These are phyloP conservation scores for Trichaptum fuscoviolaceum DNA, from an alignment of 768 basidiomycete genomes.

Conservation along the genomic window DNA sequence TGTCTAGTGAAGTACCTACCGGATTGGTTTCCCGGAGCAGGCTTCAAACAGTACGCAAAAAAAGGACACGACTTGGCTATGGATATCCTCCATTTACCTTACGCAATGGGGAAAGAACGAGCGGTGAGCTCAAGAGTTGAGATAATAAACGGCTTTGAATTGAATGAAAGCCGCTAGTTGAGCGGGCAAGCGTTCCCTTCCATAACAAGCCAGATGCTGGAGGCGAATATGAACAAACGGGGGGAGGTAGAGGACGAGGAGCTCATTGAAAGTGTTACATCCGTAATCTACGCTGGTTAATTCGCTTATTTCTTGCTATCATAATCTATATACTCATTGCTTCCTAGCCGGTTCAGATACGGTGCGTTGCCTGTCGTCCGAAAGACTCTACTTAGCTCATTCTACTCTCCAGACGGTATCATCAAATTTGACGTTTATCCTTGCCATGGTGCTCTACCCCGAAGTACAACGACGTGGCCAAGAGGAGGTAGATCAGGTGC, in stretches of 20 bases:
- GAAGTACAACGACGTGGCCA: slow-evolving; percentile 23
- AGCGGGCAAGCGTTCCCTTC: not conserved
- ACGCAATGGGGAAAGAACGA: not conserved
- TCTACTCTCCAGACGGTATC: not conserved
- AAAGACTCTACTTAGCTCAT: not conserved
- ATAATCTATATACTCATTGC: not conserved
- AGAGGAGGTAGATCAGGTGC: slow-evolving; percentile 24
- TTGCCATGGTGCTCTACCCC: slow-evolving; percentile 23
- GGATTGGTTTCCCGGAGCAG: slow-evolving; percentile 16
- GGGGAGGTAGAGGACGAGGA: not conserved
- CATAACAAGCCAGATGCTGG: not conserved
- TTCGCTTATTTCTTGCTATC: not conserved
- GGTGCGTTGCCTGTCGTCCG: not conserved
- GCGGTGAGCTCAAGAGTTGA: not conserved
- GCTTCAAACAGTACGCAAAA: slow-evolving; percentile 10
- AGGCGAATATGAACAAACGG: not conserved
- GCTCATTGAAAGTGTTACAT: not conserved
- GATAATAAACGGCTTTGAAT: not conserved
- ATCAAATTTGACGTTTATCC: slow-evolving; percentile 7
- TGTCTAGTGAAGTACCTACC: slow-evolving; percentile 11
- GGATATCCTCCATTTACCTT: not conserved
- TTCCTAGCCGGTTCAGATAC: not conserved
- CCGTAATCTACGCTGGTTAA: not conserved
- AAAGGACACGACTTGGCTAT: not conserved
- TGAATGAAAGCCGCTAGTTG: not conserved